phyloP scores from a whole-genome alignment of 768 basidiomycete species.

The Mycena polygramma region DNA sequence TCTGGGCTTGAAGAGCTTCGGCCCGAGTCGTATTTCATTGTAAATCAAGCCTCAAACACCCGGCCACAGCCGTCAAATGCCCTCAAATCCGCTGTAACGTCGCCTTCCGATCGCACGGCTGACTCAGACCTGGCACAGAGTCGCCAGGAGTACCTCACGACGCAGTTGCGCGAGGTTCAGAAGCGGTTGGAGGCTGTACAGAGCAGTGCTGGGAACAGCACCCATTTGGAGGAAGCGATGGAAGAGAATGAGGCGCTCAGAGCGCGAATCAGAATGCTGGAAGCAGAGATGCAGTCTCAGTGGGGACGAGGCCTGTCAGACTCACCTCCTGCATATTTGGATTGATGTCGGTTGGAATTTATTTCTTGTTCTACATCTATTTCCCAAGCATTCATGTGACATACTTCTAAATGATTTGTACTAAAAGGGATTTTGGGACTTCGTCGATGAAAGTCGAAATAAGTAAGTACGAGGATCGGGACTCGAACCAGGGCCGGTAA shows the following conservation, averaged over 20 bases:
- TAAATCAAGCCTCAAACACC: too few relatives aligned
- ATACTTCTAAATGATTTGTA: too few relatives aligned
- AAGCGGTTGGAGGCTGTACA: slow-evolving; percentile 8
- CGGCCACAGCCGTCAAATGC: not conserved
- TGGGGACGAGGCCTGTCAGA: not conserved
- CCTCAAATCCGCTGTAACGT: not conserved
- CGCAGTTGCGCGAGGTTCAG: slow-evolving; percentile 2
- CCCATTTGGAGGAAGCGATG: slow-evolving; percentile 18
- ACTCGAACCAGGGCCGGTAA: too few relatives aligned
- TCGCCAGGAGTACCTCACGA: slow-evolving; percentile 12
- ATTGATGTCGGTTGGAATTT: not conserved
- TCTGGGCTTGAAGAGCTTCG: not conserved
- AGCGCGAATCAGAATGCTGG: slow-evolving; percentile 16
- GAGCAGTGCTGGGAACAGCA: not conserved
- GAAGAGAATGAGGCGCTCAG: slow-evolving; percentile 25
- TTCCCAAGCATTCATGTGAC: too few relatives aligned
- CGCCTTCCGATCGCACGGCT: not conserved
- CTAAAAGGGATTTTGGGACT: too few relatives aligned
- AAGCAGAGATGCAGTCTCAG: slow-evolving; percentile 16
- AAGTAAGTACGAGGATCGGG: too few relatives aligned
- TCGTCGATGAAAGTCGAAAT: too few relatives aligned
- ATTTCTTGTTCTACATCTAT: too few relatives aligned
- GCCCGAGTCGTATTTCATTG: not conserved
- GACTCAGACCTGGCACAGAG: not conserved
- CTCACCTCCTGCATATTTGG: slow-evolving; percentile 12